Base-by-base conservation (phyloP, 2,329 filamentous ascomycete species). In the Pseudocercospora vitis region DNA sequence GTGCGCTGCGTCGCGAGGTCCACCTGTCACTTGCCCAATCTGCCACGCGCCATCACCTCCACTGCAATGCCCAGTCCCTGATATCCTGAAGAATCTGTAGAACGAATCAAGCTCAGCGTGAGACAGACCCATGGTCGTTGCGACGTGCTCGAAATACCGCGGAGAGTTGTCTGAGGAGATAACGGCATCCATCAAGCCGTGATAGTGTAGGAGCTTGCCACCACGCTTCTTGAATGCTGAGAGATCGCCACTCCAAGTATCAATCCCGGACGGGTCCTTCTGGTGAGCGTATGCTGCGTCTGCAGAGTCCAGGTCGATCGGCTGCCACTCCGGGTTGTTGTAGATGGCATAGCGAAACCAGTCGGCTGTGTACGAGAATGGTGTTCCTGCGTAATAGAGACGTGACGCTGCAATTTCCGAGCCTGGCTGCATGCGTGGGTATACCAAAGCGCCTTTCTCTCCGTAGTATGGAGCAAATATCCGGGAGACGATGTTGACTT, bases 41-140 rank as follows among this genome's bases (percentile, higher is more conserved):
- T 66, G 67, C 57, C 72, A 70, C 1, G 75, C 69, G 9, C 75
- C 71, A 18, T 69, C 63, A 0, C 81, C 80, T 4, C 74, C 73
- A 26, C 55, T 39, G 59, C 79, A 82, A 63, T 82, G 80, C 2
- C 62, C 68, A 67, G 79, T 77, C 2, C 79, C 81, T 50, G 64
- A 75, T 62, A 76, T 76, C 12, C 71, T 70, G 68, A 82, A 82
- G 64, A 73, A 77, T 37, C 78, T 73, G 58, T 79, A 84, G 73
- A 78, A 84, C 16, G 78, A 75, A 28, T 72, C 65, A 4, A 83
- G 67, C 2, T 76, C 72, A 4, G 69, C 61, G 5, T 72, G 65
- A 7, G 70, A 70, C 2, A 74, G 70, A 63, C 78, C 78, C 75
- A 80, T 77, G 0, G 73, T 77, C 21, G 65, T 56, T 2, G 32